These are phyloP conservation scores for Cercophora newfieldiana DNA, from an alignment of 495 filamentous ascomycete species.

Conservation along the genomic window DNA sequence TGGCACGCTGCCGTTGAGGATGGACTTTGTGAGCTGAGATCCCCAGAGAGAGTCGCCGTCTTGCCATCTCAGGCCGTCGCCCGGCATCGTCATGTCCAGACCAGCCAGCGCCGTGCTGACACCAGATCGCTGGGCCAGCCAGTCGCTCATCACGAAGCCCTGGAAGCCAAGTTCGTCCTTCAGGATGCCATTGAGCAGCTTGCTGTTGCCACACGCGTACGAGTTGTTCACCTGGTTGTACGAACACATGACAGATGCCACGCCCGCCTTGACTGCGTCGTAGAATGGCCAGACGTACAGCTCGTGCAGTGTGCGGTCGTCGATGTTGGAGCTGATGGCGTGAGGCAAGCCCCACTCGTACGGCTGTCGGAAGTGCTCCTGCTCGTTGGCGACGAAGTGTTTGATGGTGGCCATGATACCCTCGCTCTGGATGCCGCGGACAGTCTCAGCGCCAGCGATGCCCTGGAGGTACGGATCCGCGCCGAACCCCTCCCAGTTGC, in stretches of 20 bases:
- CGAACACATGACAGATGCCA: constrained; percentile 83
- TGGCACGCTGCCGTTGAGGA: constrained; percentile 81
- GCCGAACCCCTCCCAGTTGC: constrained; percentile 80
- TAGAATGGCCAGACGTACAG: constrained; percentile 90
- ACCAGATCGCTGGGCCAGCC: constrained; percentile 85
- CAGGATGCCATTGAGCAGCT: constrained; percentile 86
- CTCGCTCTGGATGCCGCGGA: constrained; percentile 71
- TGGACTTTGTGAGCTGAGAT: constrained; percentile 68
- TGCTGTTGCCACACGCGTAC: constrained; percentile 89
- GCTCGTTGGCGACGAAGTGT: constrained; percentile 74
- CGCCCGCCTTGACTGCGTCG: constrained; percentile 81
- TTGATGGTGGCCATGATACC: constrained; percentile 74
- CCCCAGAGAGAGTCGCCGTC: constrained; percentile 83
- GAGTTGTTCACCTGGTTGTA: constrained; percentile 92
- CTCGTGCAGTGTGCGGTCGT: constrained; percentile 79
- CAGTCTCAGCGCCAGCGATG: constrained; percentile 61
- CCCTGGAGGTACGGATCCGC: constrained; percentile 73
- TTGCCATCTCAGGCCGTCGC: constrained; percentile 76
- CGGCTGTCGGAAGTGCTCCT: constrained; percentile 74
- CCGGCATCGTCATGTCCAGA: constrained; percentile 94
- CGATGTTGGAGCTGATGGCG: constrained; percentile 78
- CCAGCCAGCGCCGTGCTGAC: constrained; percentile 79
- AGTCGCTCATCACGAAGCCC: constrained; percentile 90
- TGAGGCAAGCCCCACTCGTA: constrained; percentile 77
- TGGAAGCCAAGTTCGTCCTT: constrained; percentile 96